Base-by-base conservation (phyloP, 176 grass and related monocot genomes). In the Poa annua region DNA sequence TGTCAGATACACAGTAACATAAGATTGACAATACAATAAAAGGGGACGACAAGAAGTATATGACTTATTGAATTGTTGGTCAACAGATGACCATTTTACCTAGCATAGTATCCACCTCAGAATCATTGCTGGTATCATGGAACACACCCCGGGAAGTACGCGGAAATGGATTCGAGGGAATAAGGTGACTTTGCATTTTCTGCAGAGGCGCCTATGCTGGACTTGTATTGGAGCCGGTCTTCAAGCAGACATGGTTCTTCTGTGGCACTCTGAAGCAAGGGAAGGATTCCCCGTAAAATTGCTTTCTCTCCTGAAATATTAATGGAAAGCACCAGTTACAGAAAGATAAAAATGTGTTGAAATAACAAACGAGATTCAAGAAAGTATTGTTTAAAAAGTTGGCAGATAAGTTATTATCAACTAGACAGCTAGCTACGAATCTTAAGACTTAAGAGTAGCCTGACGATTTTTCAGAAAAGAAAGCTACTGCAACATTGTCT, bases 111-210 rank as follows among this genome's bases (percentile, higher is more conserved):
- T 80, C 92, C 92, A 20, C 95, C 91, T 94, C 90, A 3, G 95
- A 92, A 71, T 97, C 95, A 26, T 94, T 97, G 71, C 81, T 75
- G n/a, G 81, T 90, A 79, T 97, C 95, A 6, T 97, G 91, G 88
- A 97, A 91, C 66, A 94, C 63, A 66, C 95, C 95, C 41, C 92
- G 86, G 86, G 90, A 97, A 97, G 55, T 97, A 94, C 12, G 92
- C 90, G 0, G 94, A 94, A 80, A 94, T 93, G 2, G 88, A 92
- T 1, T 42, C 90, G 92, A 75, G 86, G 95, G 11, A 48, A 97
- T 90, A 75, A 94, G 89, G 71, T 97, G 24, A 29, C 13, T 62
- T 62, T 26, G 11, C 11, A 62, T 74, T 94, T 94, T 97, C 80
- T 92, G 89, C 19, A 89, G 94, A 50, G 94, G 92, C 2, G 88